These are phyloP conservation scores for Yamadazyma triangularis DNA, from an alignment of 1,139 yeast genomes.

Conservation along the genomic window DNA sequence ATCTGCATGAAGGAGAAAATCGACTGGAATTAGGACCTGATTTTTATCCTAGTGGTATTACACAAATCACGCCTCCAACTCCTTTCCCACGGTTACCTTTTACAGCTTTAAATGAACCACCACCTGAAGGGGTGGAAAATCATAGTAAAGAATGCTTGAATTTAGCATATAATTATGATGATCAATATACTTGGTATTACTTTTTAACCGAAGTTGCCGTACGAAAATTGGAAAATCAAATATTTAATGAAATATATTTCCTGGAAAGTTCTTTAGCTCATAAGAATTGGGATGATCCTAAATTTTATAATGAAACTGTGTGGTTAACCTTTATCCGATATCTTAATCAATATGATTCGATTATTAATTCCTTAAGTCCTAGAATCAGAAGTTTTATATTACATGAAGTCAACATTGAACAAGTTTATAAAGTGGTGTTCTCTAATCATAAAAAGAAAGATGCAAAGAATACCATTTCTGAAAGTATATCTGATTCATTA, in stretches of 20 bases:
- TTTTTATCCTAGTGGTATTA: slow-evolving; percentile 40
- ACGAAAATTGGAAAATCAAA: slow-evolving; percentile 41
- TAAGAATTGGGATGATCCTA: slow-evolving; percentile 24
- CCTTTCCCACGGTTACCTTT: slow-evolving; percentile 40
- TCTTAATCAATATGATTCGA: slow-evolving; percentile 38
- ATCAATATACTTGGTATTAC: slow-evolving; percentile 43
- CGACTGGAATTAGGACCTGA: slow-evolving; percentile 42
- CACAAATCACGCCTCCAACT: slow-evolving; percentile 36
- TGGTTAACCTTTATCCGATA: slow-evolving; percentile 34
- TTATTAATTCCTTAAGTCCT: slow-evolving; percentile 34
- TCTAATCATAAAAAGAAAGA: slow-evolving; percentile 16
- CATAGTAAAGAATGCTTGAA: slow-evolving; percentile 26
- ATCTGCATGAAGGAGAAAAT: slow-evolving; percentile 44
- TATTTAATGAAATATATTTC: slow-evolving; percentile 34
- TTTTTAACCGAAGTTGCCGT: slow-evolving; percentile 47
- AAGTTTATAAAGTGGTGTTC: slow-evolving; percentile 28
- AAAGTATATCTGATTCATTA: slow-evolving; percentile 17
- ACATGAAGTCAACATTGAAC: slow-evolving; percentile 31
- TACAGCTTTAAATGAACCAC: slow-evolving; percentile 14
- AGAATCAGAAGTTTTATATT: slow-evolving; percentile 30
- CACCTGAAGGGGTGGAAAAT: slow-evolving; percentile 8
- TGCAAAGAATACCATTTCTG: slow-evolving; percentile 9
- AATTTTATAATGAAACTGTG: slow-evolving; percentile 18
- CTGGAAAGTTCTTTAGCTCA: slow-evolving; percentile 12
- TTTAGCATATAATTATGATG: slow-evolving; percentile 29